phyloP scores from a whole-genome alignment of 768 basidiomycete species.

The Mycena metata region DNA sequence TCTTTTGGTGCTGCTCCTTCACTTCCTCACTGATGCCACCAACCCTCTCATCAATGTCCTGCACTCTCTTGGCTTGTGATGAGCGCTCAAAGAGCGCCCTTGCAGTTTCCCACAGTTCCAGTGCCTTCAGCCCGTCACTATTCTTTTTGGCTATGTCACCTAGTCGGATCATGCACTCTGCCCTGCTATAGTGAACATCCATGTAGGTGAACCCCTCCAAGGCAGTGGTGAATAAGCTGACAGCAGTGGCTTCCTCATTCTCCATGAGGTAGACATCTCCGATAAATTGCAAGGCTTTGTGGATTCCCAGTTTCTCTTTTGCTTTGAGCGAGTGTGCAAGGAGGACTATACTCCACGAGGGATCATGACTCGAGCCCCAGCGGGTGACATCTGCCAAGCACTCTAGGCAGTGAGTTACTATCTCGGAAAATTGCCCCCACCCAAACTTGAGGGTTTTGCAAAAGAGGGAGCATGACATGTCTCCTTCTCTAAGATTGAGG shows the following conservation, averaged over 20 bases:
- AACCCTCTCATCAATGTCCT: too few relatives aligned
- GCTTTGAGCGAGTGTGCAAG: not conserved
- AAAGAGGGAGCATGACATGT: not conserved
- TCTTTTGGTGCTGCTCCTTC: too few relatives aligned
- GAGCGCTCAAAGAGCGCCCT: not conserved
- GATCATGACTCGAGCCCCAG: not conserved
- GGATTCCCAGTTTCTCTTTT: not conserved
- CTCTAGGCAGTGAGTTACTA: not conserved
- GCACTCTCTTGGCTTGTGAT: not conserved
- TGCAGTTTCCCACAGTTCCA: not conserved
- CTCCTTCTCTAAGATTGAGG: too few relatives aligned
- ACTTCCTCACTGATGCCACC: too few relatives aligned
- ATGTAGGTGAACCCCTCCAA: not conserved
- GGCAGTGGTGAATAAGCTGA: too few relatives aligned
- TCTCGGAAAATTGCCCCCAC: not conserved
- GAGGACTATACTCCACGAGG: not conserved
- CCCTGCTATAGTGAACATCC: not conserved
- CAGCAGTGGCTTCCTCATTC: too few relatives aligned
- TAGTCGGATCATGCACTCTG: not conserved
- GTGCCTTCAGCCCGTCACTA: not conserved
- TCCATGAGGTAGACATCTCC: too few relatives aligned
- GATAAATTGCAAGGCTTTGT: too few relatives aligned
- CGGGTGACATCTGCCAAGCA: not conserved
- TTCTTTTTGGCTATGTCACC: not conserved
- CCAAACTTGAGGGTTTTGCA: not conserved